These are phyloP conservation scores for Cichorium intybus DNA, from an alignment of 140 eudicot genomes.

Conservation along the genomic window DNA sequence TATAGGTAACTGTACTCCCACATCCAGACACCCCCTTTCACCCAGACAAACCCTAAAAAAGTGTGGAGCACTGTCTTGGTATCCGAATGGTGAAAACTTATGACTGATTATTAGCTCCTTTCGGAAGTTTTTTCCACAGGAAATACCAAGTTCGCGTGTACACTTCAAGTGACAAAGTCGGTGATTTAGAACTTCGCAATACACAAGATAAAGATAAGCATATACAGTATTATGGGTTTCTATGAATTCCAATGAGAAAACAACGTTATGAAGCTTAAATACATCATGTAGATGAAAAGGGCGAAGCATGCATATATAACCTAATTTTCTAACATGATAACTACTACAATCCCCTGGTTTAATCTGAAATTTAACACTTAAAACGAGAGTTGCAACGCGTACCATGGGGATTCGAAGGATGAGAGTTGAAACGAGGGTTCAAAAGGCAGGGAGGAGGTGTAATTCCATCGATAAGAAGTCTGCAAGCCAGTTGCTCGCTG, in stretches of 20 bases:
- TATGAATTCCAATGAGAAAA: not conserved
- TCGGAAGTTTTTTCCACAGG: not conserved
- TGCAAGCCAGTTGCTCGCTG: conserved; percentile 63
- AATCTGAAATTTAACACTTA: conserved; percentile 1
- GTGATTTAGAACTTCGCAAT: conserved; percentile 1
- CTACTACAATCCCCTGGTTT: not conserved
- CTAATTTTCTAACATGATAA: conserved; percentile 1
- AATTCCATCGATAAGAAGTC: conserved; percentile 56
- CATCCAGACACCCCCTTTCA: not conserved
- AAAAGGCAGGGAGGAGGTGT: conserved; percentile 79
- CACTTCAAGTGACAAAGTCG: conserved; percentile 15
- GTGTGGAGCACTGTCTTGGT: not conserved
- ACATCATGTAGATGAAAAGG: not conserved
- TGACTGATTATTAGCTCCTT: conserved; percentile 4
- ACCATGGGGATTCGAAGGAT: conserved; percentile 45
- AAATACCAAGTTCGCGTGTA: not conserved
- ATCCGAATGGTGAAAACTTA: not conserved
- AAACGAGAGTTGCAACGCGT: not conserved
- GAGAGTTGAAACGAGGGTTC: conserved; percentile 33
- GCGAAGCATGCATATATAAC: not conserved
- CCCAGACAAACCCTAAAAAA: not conserved
- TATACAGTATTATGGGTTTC: not conserved
- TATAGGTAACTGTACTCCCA: not conserved
- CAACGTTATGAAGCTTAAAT: not conserved
- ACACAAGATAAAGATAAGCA: not conserved